Evolutionary conservation across 2,329 filamentous ascomycete genomes (phyloP), one percentile per base, ranked within the genome.

Genomic region (Mycocentrospora acerina): DNA sequence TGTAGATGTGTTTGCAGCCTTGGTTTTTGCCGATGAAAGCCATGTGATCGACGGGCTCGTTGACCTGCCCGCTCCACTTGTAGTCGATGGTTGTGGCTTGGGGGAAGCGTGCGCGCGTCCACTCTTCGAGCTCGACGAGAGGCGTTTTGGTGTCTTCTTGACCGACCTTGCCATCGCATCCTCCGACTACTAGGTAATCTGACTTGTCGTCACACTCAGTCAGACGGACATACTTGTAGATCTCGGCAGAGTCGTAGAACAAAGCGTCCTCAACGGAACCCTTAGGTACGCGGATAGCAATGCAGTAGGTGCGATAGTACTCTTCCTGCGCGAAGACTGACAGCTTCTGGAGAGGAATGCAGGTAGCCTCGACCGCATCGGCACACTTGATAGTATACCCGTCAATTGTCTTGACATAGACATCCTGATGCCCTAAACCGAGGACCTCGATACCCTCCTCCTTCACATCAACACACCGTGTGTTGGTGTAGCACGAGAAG

Each of bases 111-210:
- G 74, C 70, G 6, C 76, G 70, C 1, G 69, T 69, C 79, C 78
- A 81, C 0, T 53, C 51, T 53, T 79, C 77, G 4, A 81, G 69
- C 48, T 79, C 73, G 2, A 65, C 60, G 42, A 76, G 79, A 6
- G 74, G 71, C 0, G 68, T 69, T 1, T 63, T 54, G 2, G 72
- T 64, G 2, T 70, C 62, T 29, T 74, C 71, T 46, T 80, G 76
- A 0, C 78, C 77, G n/a, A 80, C 76, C 53, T 78, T 77, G 65
- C 81, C 78, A 49, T 81, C 78, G 34, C 74, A 73, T 2, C 78
- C 78, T 6, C 78, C 78, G 5, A 80, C 69, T 4, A 82, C 63
- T 32, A 81, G 54, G 55, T 80, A 81, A 47, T 80, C 77, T 29
- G 78, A 60, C 37, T 73, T 60, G 0, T 74, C 70, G 37, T 81